Conservation (phyloP, 352 stramenopile genomes). For the Blastocystis sp. region DNA sequence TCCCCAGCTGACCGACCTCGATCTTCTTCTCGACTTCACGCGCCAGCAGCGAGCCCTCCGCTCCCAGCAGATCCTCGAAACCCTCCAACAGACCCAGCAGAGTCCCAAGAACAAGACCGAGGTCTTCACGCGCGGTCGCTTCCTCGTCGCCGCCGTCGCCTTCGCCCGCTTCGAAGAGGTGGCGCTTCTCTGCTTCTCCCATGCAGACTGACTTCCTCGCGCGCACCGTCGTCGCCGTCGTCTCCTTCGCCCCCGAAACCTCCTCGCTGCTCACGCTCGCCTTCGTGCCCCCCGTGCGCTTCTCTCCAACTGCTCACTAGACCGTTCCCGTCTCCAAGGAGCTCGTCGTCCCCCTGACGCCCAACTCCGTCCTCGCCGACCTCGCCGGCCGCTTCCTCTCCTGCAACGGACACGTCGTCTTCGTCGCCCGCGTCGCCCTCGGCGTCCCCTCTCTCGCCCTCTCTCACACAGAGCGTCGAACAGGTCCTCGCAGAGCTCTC, state of each 20-base stretch:
- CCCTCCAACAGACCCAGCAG: not conserved
- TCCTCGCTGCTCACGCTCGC: not conserved
- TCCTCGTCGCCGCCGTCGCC: not conserved
- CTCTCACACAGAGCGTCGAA: not conserved
- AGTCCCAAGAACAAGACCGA: not conserved
- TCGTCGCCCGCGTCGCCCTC: not conserved
- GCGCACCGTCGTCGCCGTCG: not conserved
- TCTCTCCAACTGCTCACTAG: not conserved
- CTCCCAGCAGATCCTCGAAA: not conserved
- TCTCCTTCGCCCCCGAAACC: not conserved
- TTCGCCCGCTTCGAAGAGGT: not conserved
- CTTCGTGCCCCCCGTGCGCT: not conserved
- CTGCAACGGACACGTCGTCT: not conserved
- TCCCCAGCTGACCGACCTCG: slow-evolving; percentile 66
- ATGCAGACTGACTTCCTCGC: not conserved
- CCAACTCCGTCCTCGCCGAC: not conserved
- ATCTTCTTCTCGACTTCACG: too few species aligned
- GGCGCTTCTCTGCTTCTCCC: not conserved
- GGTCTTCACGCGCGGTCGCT: not conserved
- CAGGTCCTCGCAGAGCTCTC: not conserved
- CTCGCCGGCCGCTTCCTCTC: not conserved
- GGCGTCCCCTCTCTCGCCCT: not conserved
- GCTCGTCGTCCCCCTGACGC: not conserved
- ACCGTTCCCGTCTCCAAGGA: not conserved
- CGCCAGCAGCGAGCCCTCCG: too few species aligned